A percentile compares a stretch with the other conserved stretches of the same genome.
Conservation (phyloP, 257 asterid species). For the Cordia subcordata region DNA sequence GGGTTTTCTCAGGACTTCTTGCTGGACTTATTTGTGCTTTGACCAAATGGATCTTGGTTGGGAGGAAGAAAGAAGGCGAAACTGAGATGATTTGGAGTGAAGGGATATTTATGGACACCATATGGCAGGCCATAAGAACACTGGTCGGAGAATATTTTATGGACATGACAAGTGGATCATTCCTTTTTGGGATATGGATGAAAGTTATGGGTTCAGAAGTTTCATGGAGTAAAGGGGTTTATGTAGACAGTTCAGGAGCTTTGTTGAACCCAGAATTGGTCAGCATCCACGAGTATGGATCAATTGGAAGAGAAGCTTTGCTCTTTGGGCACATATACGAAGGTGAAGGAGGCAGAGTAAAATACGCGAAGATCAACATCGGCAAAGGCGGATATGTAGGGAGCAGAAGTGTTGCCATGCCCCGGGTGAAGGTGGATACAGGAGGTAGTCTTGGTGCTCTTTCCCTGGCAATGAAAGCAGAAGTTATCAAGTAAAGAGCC, state of each 20-base stretch:
- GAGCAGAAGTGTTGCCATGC: conserved; percentile 62
- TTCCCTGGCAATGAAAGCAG: conserved; percentile 63
- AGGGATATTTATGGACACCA: conserved; percentile 57
- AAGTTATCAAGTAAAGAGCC: conserved; percentile 43
- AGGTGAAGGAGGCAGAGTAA: conserved; percentile 60
- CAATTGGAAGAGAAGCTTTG: conserved; percentile 53
- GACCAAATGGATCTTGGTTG: conserved; percentile 62
- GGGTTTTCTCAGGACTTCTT: conserved; percentile 42
- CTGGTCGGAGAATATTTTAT: conserved; percentile 48
- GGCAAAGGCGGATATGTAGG: conserved; percentile 49
- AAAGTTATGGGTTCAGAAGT: no score
- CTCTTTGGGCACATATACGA: conserved; percentile 67
- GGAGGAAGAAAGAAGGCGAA: conserved; percentile 38
- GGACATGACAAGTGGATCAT: no score
- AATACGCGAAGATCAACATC: conserved; percentile 51
- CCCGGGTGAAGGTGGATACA: conserved; percentile 45
- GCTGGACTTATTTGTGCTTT: conserved; percentile 37
- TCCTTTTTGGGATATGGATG: no score
- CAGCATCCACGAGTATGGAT: no score
- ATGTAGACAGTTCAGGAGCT: no score
- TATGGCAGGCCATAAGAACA: conserved; percentile 60
- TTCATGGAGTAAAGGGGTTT: no score
- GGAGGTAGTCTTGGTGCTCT: conserved; percentile 47
- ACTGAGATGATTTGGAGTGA: conserved; percentile 47
- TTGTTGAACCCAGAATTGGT: no score